Evolutionary conservation across 2,329 filamentous ascomycete genomes (phyloP).

Genomic region (Calonectria ilicicola): DNA sequence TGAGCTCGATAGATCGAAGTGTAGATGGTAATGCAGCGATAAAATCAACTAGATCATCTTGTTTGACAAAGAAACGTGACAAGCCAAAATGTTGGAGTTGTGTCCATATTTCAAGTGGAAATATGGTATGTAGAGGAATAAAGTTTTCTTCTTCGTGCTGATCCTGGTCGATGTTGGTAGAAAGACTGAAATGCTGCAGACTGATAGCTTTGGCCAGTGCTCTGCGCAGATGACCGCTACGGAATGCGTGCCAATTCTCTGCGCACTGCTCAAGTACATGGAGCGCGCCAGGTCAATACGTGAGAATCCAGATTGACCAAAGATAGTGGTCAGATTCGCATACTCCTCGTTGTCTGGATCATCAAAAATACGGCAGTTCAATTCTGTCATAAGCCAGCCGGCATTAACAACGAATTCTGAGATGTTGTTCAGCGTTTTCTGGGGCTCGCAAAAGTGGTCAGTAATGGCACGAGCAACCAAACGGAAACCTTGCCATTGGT

Average conservation of each 20-base stretch:
- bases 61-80: background rate
- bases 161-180: background rate
- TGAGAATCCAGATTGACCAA: background rate
- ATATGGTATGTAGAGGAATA: background rate
- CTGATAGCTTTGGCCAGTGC: background rate
- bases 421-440: background rate
- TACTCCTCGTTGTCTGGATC: background rate
- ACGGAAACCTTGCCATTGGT: background rate
- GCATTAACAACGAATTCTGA: background rate
- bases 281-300: background rate
- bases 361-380: background rate
- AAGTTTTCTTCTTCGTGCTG: background rate
- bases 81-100: background rate
- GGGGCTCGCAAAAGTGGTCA: background rate
- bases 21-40: background rate
- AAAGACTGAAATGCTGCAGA: background rate
- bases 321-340: background rate
- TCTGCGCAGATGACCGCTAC: background rate
- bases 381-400: background rate
- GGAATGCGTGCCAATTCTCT: background rate
- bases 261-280: background rate
- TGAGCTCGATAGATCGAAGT: background rate
- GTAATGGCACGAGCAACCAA: background rate
- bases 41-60: background rate
- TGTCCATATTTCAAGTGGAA: background rate